Conservation (phyloP, 2,329 filamentous ascomycete genomes). For the Fusarium domesticum region DNA sequence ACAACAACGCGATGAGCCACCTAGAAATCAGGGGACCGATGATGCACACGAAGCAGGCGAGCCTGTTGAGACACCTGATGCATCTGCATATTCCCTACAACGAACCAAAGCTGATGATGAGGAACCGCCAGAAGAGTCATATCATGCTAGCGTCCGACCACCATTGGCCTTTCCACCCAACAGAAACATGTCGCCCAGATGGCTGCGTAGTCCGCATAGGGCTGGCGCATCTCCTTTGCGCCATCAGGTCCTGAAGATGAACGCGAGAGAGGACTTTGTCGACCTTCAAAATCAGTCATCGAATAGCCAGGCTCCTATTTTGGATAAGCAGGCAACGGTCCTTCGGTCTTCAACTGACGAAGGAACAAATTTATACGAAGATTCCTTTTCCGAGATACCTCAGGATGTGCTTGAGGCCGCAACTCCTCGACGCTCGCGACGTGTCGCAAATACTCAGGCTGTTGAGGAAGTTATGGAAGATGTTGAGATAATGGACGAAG, state of each 20-base stretch:
- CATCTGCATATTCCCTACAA: slow-evolving; percentile 1
- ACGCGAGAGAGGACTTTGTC: slow-evolving; percentile 24
- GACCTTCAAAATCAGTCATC: slow-evolving; percentile 6
- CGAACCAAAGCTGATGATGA: not conserved
- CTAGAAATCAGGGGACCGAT: slow-evolving; percentile 3
- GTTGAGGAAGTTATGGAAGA: slow-evolving; percentile 10
- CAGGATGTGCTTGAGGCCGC: slow-evolving; percentile 49
- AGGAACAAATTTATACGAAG: slow-evolving; percentile 44
- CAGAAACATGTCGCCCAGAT: slow-evolving; percentile 27
- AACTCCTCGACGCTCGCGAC: slow-evolving; percentile 37
- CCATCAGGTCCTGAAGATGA: slow-evolving; percentile 34
- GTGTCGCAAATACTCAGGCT: not conserved
- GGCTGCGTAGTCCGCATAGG: slow-evolving; percentile 38
- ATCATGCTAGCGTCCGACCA: slow-evolving; percentile 17
- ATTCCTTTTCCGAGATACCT: slow-evolving; percentile 58
- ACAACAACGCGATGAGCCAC: slow-evolving; percentile 17
- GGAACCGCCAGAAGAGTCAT: slow-evolving; percentile 10
- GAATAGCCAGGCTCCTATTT: slow-evolving; percentile 7
- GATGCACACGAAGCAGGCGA: slow-evolving; percentile 4
- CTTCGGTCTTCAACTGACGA: slow-evolving; percentile 24
- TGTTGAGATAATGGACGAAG: slow-evolving; percentile 13
- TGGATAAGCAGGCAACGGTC: slow-evolving; percentile 4
- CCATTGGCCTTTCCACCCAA: slow-evolving; percentile 20
- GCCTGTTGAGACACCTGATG: slow-evolving; percentile 6
- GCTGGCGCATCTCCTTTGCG: slow-evolving; percentile 30